These are phyloP conservation scores for Entelexis paramagnoliae DNA, from an alignment of 1,139 yeast species.

Conservation along the genomic window DNA sequence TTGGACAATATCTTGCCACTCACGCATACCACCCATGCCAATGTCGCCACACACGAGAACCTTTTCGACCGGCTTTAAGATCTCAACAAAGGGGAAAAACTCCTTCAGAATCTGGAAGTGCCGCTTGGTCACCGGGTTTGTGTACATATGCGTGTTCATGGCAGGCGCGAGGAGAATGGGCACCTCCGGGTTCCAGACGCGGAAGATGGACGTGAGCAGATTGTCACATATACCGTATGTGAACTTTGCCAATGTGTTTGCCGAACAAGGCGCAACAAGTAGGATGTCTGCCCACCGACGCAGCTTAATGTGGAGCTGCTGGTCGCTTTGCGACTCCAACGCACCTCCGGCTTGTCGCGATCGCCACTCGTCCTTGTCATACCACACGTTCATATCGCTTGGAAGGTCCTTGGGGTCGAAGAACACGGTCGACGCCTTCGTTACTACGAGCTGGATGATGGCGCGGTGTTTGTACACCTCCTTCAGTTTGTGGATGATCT, in stretches of 20 bases:
- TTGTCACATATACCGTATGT: conserved; percentile 89
- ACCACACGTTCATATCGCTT: conserved; percentile 78
- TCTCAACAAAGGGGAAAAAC: conserved; percentile 62
- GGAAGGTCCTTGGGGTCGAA: conserved; percentile 68
- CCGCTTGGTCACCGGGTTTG: conserved; percentile 82
- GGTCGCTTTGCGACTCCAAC: conserved; percentile 43
- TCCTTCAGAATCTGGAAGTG: conserved; percentile 56
- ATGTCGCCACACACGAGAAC: conserved; percentile 92
- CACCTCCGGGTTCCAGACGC: conserved; percentile 84
- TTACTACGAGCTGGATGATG: conserved; percentile 75
- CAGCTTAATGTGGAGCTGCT: conserved; percentile 74
- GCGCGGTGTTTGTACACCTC: conserved; percentile 60
- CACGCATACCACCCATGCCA: conserved; percentile 97
- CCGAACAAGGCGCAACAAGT: conserved; percentile 85
- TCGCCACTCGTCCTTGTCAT: conserved; percentile 91
- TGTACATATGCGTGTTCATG: conserved; percentile 94
- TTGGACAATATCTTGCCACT: conserved; percentile 89
- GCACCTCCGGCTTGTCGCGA: conserved; percentile 26
- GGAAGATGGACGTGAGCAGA: conserved; percentile 62
- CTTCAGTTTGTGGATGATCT: conserved; percentile 70
- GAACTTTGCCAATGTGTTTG: conserved; percentile 84
- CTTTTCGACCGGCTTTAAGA: conserved; percentile 85
- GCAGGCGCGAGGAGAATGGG: conserved; percentile 93
- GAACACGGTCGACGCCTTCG: conserved; percentile 75
- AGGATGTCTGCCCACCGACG: conserved; percentile 94